A percentile compares a stretch with the other conserved stretches of the same genome.
Evolutionary conservation across 2,329 filamentous ascomycete species (phyloP).

Genomic region (Monosporascus cannonballus): DNA sequence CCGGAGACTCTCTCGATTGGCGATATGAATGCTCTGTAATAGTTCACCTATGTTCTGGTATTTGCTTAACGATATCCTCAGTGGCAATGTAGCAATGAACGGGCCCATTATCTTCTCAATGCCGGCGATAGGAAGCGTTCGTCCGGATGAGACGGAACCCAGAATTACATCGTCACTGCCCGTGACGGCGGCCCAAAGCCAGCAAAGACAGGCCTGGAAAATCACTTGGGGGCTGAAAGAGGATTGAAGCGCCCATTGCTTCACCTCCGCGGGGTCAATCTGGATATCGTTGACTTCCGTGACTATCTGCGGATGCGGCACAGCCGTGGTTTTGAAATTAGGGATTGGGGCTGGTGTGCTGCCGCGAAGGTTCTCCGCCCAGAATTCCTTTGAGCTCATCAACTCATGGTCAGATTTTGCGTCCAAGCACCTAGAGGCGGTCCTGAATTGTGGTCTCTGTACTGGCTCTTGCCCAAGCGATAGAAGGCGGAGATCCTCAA

Average conservation of each 20-base stretch:
- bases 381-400: conserved; percentile 53
- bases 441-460: conserved; percentile 52
- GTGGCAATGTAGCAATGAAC: conserved; percentile 69
- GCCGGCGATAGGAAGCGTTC: conserved; percentile 62
- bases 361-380: conserved; percentile 59
- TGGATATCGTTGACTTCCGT: conserved; percentile 25
- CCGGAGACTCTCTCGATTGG: conserved; percentile 59
- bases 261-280: conserved; percentile 28
- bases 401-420: conserved; percentile 19
- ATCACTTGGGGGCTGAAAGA: conserved; percentile 61
- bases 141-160: conserved; percentile 76
- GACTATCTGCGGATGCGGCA: conserved; percentile 20
- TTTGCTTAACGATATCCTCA: conserved; percentile 55
- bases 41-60: conserved; percentile 52
- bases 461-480: conserved; percentile 27
- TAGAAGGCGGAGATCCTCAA: conserved; percentile 57
- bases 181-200: conserved; percentile 59
- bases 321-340: conserved; percentile 42
- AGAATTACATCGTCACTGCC: conserved; percentile 63
- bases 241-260: conserved; percentile 29
- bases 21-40: conserved; percentile 55
- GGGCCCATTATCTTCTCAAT: conserved; percentile 75
- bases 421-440: conserved; percentile 44
- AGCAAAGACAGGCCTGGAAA: conserved; percentile 66
- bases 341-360: conserved; percentile 52